Percentiles rank a stretch among this genome's conserved stretches.
Evolutionary conservation across 768 basidiomycete genomes (phyloP).

Genomic region (Termitomyces sp.): DNA sequence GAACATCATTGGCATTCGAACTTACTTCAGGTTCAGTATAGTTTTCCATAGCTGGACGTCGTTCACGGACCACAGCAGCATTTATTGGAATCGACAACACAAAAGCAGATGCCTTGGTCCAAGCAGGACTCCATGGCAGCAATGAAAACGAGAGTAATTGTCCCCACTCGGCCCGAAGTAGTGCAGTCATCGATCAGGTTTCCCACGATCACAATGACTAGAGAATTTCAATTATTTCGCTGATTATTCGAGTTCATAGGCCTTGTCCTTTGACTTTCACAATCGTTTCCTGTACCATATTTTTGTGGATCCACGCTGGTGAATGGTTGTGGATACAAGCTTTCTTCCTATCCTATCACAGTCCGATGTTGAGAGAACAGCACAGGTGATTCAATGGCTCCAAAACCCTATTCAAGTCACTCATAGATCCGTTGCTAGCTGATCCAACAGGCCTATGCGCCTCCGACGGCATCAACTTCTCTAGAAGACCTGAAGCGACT

Average conservation of each 20-base stretch:
- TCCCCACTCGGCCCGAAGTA: too few relatives aligned
- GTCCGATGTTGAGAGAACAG: slow-evolving; percentile 54
- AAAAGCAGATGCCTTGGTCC: too few relatives aligned
- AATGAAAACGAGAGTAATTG: too few relatives aligned
- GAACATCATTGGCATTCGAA: too few relatives aligned
- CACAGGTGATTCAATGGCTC: slow-evolving; percentile 40
- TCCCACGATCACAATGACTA: slow-evolving; percentile 4
- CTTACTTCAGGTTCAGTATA: too few relatives aligned
- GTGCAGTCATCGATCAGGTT: background rate
- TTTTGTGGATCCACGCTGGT: background rate
- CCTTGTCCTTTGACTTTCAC: background rate
- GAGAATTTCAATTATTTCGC: background rate
- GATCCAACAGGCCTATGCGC: slow-evolving; percentile 66
- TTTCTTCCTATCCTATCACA: slow-evolving; percentile 53
- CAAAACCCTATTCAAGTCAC: background rate
- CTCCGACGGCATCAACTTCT: slow-evolving; percentile 40
- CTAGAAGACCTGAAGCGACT: slow-evolving; percentile 59
- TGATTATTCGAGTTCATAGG: background rate
- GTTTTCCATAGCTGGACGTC: too few relatives aligned
- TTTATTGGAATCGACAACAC: too few relatives aligned
- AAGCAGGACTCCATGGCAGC: too few relatives aligned
- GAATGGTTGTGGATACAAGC: slow-evolving; percentile 26
- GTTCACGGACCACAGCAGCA: too few relatives aligned
- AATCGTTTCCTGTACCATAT: slow-evolving; percentile 1
- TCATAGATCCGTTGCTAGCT: slow-evolving; percentile 38